Evolutionary conservation across 2,329 filamentous ascomycete species (phyloP).

Genomic region (Phyllosticta capitalensis): DNA sequence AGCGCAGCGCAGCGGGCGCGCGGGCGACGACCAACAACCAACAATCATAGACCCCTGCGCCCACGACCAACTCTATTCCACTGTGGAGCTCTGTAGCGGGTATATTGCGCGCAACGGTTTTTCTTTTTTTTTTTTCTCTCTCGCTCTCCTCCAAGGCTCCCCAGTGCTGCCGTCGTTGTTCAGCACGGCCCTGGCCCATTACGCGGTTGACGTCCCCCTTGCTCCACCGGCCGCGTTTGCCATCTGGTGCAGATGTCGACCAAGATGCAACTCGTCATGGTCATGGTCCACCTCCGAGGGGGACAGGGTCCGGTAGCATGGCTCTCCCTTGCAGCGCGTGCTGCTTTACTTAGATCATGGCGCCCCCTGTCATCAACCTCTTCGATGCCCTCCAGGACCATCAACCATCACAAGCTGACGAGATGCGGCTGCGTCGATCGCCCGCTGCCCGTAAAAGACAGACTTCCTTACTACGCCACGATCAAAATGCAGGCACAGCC

Average conservation of each 20-base stretch:
- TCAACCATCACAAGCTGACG: conserved; percentile 8
- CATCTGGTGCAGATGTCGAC: not conserved
- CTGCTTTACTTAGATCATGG: conserved; percentile 10
- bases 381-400: not conserved
- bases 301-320: conserved; percentile 3
- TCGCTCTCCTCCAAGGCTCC: too few species aligned
- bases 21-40: not conserved
- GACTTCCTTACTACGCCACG: conserved; percentile 8
- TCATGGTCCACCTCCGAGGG: conserved; percentile 2
- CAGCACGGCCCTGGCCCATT: not conserved
- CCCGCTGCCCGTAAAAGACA: not conserved
- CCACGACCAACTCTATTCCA: conserved; percentile 7
- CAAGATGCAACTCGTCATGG: not conserved
- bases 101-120: conserved; percentile 9
- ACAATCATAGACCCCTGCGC: not conserved
- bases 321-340: conserved; percentile 9
- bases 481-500: not conserved
- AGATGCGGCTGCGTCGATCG: conserved; percentile 10
- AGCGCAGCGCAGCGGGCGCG: not conserved
- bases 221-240: conserved; percentile 8
- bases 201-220: not conserved
- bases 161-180: too few species aligned
- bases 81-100: conserved; percentile 3
- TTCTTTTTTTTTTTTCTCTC: conserved; percentile 8
- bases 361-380: not conserved